phyloP scores from a whole-genome alignment of 2,329 filamentous ascomycete genomes.

The Fusarium sterilihyphosum region DNA sequence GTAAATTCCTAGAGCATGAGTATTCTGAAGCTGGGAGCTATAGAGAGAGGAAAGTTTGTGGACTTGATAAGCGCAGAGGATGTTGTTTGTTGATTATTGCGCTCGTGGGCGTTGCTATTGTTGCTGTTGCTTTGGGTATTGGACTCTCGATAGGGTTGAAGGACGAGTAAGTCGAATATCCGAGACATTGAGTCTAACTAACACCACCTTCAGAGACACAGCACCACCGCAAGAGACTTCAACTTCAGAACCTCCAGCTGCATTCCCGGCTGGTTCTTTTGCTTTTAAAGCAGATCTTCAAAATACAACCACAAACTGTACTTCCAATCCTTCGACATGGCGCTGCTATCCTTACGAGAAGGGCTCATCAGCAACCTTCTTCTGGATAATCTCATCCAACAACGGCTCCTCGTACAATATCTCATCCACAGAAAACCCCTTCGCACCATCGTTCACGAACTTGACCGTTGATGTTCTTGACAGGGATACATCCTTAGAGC shows the following conservation, averaged over 20 bases:
- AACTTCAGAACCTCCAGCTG: conserved; percentile 9
- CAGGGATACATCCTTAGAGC: conserved; percentile 58
- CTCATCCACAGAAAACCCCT: conserved; percentile 65
- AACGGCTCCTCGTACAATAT: conserved; percentile 58
- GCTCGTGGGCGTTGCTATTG: conserved; percentile 43
- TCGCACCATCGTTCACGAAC: conserved; percentile 66
- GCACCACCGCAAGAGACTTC: conserved; percentile 1
- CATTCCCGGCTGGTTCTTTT: conserved; percentile 72
- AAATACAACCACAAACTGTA: conserved; percentile 64
- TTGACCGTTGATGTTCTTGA: conserved; percentile 60
- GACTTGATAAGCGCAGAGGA: conserved; percentile 29
- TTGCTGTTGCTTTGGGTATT: conserved; percentile 51
- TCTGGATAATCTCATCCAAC: conserved; percentile 66
- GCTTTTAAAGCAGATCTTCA: conserved; percentile 67
- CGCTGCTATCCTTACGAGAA: conserved; percentile 66
- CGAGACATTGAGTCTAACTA: not conserved
- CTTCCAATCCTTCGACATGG: conserved; percentile 67
- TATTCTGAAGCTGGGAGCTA: conserved; percentile 18
- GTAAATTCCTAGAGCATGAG: conserved; percentile 24
- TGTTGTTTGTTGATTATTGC: conserved; percentile 49
- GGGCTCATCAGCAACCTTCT: conserved; percentile 62
- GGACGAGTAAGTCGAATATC: conserved; percentile 45
- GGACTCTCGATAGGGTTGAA: conserved; percentile 54
- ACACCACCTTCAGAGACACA: conserved; percentile 6
- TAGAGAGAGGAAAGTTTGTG: conserved; percentile 5